Percentiles rank a stretch among this genome's conserved stretches.
phyloP scores from a whole-genome alignment of 495 filamentous ascomycete genomes.

The Aspergillus homomorphus region DNA sequence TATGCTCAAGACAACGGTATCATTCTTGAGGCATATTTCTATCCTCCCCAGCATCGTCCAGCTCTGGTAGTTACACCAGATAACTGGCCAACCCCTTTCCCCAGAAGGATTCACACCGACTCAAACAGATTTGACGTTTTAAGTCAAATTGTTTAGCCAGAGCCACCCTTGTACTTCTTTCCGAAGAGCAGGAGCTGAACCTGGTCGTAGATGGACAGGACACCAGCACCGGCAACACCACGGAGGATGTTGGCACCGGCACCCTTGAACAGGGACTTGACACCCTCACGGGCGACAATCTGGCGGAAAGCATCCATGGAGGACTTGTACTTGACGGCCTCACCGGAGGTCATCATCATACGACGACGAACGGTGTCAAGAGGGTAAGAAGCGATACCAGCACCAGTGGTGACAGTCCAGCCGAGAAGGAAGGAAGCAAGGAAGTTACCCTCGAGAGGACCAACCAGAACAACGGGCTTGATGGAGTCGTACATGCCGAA shows the following conservation, averaged over 20 bases:
- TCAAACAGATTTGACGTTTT: slow-evolving; percentile 14
- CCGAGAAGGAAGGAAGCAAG: slow-evolving; percentile 97
- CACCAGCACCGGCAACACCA: slow-evolving; percentile 99
- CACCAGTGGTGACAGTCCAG: slow-evolving; percentile 99
- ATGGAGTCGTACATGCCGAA: slow-evolving; percentile 99
- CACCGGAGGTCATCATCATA: slow-evolving; percentile 99
- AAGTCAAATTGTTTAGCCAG: slow-evolving; percentile 28
- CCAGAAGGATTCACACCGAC: slow-evolving; percentile 24
- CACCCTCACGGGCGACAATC: slow-evolving; percentile 96
- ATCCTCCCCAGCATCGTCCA: slow-evolving; percentile 33
- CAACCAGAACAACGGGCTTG: slow-evolving; percentile 95
- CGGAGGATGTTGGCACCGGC: slow-evolving; percentile 99
- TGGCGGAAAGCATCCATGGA: slow-evolving; percentile 91
- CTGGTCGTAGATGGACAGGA: slow-evolving; percentile 99
- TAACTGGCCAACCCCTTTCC: slow-evolving; percentile 31
- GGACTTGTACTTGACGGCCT: slow-evolving; percentile 98
- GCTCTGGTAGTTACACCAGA: slow-evolving; percentile 25
- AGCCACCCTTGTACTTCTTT: slow-evolving; percentile 78
- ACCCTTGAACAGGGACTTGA: slow-evolving; percentile 99
- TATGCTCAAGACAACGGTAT: slow-evolving; percentile 45
- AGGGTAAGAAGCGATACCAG: slow-evolving; percentile 99
- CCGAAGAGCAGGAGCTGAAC: slow-evolving; percentile 98
- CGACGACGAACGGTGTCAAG: slow-evolving; percentile 99
- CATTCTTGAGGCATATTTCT: slow-evolving; percentile 50
- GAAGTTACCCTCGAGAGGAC: slow-evolving; percentile 95